Evolutionary conservation across 352 stramenopile species (phyloP).

Genomic region (Nothophytophthora sp.): DNA sequence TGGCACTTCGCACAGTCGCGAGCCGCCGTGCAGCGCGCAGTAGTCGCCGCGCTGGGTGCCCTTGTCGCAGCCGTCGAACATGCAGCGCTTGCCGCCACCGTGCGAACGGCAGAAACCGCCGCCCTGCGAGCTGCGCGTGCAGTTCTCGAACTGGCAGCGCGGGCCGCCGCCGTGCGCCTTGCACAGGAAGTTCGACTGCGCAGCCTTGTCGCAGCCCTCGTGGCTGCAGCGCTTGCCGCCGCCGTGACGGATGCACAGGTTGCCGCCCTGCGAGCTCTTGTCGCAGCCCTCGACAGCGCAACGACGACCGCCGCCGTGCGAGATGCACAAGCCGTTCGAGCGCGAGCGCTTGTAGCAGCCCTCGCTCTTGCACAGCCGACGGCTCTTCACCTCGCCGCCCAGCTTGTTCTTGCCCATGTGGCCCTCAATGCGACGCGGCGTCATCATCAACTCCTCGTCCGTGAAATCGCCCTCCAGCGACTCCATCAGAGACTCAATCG

Average conservation of each 20-base stretch:
- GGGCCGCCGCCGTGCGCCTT: conserved; percentile 85
- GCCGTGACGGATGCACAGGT: conserved; percentile 87
- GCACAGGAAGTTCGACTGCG: conserved; percentile 86
- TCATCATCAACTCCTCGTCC: conserved; percentile 74
- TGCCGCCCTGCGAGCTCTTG: conserved; percentile 80
- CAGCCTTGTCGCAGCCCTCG: conserved; percentile 77
- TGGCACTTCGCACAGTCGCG: conserved; percentile 75
- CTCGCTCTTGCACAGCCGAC: conserved; percentile 66
- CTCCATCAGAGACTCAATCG: conserved; percentile 75
- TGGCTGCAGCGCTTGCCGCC: conserved; percentile 82
- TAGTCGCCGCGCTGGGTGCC: conserved; percentile 87
- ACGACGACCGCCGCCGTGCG: conserved; percentile 76
- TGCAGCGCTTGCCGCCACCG: conserved; percentile 87
- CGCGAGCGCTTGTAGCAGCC: conserved; percentile 88
- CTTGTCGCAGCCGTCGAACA: conserved; percentile 84
- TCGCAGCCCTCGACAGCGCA: conserved; percentile 80
- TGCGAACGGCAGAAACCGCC: conserved; percentile 85
- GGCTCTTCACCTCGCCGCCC: conserved; percentile 31
- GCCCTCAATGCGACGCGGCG: conserved; percentile 23
- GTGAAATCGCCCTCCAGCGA: conserved; percentile 71
- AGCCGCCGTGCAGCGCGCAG: conserved; percentile 85
- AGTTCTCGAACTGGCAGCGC: conserved; percentile 71
- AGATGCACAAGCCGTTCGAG: conserved; percentile 86
- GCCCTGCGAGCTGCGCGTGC: conserved; percentile 73
- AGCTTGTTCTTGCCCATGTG: conserved; percentile 17